Evolutionary conservation across 2,329 filamentous ascomycete species (phyloP).

Genomic region (Cladosporium sp.): DNA sequence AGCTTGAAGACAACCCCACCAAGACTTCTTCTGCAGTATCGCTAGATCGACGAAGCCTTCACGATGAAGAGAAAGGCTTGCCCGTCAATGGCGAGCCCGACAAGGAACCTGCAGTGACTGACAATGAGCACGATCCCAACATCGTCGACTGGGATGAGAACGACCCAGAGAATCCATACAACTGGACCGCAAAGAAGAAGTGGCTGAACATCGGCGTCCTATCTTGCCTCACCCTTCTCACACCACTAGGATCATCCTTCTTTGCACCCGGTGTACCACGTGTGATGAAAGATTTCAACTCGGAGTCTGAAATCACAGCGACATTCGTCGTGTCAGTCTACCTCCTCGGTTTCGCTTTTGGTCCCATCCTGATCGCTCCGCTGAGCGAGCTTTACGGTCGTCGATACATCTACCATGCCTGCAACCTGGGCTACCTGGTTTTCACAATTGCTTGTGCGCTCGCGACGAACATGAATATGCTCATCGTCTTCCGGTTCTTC

Average conservation of each 20-base stretch:
- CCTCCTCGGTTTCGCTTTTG: constrained; percentile 46
- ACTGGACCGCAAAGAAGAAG: constrained; percentile 31
- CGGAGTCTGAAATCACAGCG: constrained; percentile 44
- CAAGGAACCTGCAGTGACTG: neutral
- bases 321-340: constrained; percentile 48
- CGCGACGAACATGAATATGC: constrained; percentile 34
- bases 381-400: constrained; percentile 39
- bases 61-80: constrained; percentile 7
- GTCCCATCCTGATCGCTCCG: constrained; percentile 47
- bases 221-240: constrained; percentile 41
- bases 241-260: constrained; percentile 46
- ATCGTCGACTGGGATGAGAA: constrained; percentile 20
- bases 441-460: constrained; percentile 37
- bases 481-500: constrained; percentile 39
- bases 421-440: constrained; percentile 18
- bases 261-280: constrained; percentile 41
- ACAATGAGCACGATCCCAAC: constrained; percentile 36
- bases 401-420: constrained; percentile 8
- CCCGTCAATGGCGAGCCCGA: neutral
- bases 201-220: constrained; percentile 42
- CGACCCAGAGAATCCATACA: constrained; percentile 26
- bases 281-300: constrained; percentile 41
- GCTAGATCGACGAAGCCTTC: neutral
- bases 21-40: neutral
- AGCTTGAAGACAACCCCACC: neutral